Percentiles rank a stretch among this genome's conserved stretches.
Conservation (phyloP, 2,329 filamentous ascomycete genomes). For the Aspergillus intermedius region DNA sequence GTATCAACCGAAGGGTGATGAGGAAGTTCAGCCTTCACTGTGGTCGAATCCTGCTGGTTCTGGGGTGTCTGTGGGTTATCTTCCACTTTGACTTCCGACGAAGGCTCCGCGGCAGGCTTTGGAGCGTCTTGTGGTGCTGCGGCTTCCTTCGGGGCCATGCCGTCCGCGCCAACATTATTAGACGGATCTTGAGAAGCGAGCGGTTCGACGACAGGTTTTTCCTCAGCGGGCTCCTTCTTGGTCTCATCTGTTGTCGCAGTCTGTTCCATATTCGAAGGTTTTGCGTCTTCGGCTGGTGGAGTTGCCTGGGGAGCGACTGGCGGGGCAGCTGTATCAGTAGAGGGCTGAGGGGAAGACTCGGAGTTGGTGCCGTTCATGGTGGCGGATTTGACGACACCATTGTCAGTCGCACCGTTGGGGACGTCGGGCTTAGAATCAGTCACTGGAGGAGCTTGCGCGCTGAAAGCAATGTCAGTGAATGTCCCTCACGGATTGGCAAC, state of each 20-base stretch:
- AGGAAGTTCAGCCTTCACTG: conserved; percentile 28
- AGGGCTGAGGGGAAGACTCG: conserved; percentile 16
- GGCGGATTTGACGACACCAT: conserved; percentile 8
- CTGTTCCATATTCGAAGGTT: conserved; percentile 7
- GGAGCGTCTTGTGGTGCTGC: conserved; percentile 6
- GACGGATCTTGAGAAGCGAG: conserved; percentile 1
- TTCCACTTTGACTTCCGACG: conserved; percentile 7
- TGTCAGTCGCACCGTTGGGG: conserved; percentile 11
- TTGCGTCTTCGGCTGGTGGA: conserved; percentile 6
- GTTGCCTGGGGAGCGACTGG: neutral
- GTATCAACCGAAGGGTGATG: conserved; percentile 25
- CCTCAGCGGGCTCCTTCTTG: conserved; percentile 4
- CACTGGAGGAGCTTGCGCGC: conserved; percentile 15
- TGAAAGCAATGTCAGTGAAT: conserved; percentile 6
- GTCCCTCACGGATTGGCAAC: neutral
- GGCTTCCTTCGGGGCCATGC: conserved; percentile 2
- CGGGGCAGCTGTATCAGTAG: conserved; percentile 6
- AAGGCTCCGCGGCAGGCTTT: conserved; percentile 7
- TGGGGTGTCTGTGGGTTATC: conserved; percentile 17
- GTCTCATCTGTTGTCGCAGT: conserved; percentile 5
- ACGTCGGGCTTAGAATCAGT: conserved; percentile 19
- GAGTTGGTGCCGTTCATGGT: conserved; percentile 26
- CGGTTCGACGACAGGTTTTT: conserved; percentile 1
- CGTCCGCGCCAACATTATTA: conserved; percentile 1
- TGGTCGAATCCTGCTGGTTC: conserved; percentile 9